Conservation (phyloP, 768 basidiomycete species). For the Lactarius hengduanensis region DNA sequence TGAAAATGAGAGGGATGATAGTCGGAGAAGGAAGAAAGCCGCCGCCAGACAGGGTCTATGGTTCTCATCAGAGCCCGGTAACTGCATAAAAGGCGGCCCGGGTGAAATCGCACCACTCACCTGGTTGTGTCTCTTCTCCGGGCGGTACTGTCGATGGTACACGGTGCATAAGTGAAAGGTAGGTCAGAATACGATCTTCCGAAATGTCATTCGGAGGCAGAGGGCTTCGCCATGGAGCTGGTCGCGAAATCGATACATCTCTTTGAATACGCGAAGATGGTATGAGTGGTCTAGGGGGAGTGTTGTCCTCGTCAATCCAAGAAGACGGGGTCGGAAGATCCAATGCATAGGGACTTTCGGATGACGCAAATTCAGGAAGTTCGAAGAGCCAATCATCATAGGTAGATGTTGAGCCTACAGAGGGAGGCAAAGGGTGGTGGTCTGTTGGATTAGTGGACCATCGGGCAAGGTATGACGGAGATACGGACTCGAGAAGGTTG, state of each 20-base stretch:
- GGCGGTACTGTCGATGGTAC: constrained; percentile 4
- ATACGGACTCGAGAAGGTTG: constrained; percentile 20
- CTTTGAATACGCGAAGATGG: constrained; percentile 20
- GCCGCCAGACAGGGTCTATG: constrained; percentile 15
- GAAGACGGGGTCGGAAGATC: constrained; percentile 16
- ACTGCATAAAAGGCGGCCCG: background rate
- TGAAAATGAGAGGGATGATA: constrained; percentile 4
- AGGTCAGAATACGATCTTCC: constrained; percentile 14
- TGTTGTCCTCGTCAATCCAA: constrained; percentile 15
- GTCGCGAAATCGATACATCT: constrained; percentile 15
- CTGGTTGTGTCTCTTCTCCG: constrained; percentile 13
- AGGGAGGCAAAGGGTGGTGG: background rate
- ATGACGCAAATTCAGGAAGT: constrained; percentile 10
- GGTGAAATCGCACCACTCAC: constrained; percentile 5
- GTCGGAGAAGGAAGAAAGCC: constrained; percentile 11
- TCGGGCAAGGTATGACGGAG: background rate
- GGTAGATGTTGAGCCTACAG: constrained; percentile 11
- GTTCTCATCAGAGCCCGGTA: background rate
- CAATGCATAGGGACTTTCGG: constrained; percentile 20
- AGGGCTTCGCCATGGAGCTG: constrained; percentile 22
- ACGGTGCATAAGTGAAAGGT: constrained; percentile 13
- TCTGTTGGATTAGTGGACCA: background rate
- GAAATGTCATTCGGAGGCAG: background rate
- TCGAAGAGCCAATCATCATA: constrained; percentile 11
- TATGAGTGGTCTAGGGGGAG: background rate